Percentiles rank a stretch among this genome's conserved stretches.
These are phyloP conservation scores for Diphasiastrum complanatum DNA, from an alignment of 83 land plant species.

Conservation along the genomic window DNA sequence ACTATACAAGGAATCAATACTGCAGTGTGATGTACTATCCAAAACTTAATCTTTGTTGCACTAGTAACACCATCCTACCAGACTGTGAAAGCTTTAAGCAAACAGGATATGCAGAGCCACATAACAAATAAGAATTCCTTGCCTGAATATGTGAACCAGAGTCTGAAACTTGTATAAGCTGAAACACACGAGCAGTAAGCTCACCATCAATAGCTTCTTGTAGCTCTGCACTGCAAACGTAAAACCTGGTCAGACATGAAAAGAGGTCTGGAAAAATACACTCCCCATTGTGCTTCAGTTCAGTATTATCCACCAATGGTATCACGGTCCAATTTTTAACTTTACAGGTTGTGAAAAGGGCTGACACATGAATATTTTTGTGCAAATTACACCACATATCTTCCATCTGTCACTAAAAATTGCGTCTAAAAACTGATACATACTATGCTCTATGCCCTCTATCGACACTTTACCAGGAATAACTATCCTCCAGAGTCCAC, in stretches of 20 bases:
- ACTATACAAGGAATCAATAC: no score
- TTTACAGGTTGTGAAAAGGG: conserved; percentile 5
- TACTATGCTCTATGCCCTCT: no score
- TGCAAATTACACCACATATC: no score
- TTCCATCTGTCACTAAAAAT: no score
- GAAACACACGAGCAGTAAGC: conserved; percentile 91
- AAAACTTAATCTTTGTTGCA: no score
- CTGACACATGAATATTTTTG: not conserved
- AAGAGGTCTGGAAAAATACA: not conserved
- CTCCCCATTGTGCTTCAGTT: not conserved
- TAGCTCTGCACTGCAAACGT: conserved; percentile 63
- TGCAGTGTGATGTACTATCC: no score
- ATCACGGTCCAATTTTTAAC: not conserved
- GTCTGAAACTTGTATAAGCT: conserved; percentile 72
- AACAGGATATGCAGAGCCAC: not conserved
- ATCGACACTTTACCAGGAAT: no score
- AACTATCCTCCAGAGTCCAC: no score
- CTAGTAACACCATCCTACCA: no score
- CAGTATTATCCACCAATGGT: no score
- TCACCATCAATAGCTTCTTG: conserved; percentile 96
- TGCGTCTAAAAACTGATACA: no score
- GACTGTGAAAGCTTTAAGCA: not conserved
- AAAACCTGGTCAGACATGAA: not conserved
- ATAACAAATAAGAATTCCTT: not conserved
- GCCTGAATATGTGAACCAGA: conserved; percentile 81